Evolutionary conservation across 2,329 filamentous ascomycete species (phyloP), one percentile per base, ranked within the genome.

Genomic region (Tolypocladium nubicola): DNA sequence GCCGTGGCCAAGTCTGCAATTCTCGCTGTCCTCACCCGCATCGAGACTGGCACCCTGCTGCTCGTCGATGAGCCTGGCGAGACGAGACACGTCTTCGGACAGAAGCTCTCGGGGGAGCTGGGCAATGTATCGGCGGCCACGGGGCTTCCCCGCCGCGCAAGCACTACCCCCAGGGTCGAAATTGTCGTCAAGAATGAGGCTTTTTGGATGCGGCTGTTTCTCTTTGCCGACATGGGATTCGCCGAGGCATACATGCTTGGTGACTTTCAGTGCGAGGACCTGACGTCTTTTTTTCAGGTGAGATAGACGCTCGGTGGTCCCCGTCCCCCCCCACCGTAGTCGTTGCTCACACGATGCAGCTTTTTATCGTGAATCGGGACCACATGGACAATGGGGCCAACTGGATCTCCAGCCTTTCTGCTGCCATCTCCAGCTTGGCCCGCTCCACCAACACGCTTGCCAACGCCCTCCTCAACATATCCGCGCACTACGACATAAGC

Each of bases 221-320:
- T 90, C 35, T 88, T 88, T 65, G 84, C 82, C 41, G 87, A 90
- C 68, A 89, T 90, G 85, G 87, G 87, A 3, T 88, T 90, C 61
- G 82, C 86, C 14, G 84, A 88, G 68, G 81, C 84, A 35, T 89
- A 87, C 65, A 89, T 90, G 85, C 75, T 89, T 19, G 84, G 83
- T 50, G 86, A 90, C 67, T 77, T 89, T 35, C 80, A 83, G 55
- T 89, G 86, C 59, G 73, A 79, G 13, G 81, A 89, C 66, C 67
- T 90, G 62, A 85, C 84, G 1, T 77, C 78, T 2, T 88, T 90
- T 66, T 89, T 90, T 68, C 79, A 82, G 67, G 82, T 85, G 66
- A 64, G 72, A 60, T n/a, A 9, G 13, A 21, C 40, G 19, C n/a
- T 33, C 16, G 21, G 47, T 33, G 11, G n/a, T 41, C 19, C 30